Evolutionary conservation across 2,329 filamentous ascomycete genomes (phyloP).

Genomic region (Fusarium multiceps): DNA sequence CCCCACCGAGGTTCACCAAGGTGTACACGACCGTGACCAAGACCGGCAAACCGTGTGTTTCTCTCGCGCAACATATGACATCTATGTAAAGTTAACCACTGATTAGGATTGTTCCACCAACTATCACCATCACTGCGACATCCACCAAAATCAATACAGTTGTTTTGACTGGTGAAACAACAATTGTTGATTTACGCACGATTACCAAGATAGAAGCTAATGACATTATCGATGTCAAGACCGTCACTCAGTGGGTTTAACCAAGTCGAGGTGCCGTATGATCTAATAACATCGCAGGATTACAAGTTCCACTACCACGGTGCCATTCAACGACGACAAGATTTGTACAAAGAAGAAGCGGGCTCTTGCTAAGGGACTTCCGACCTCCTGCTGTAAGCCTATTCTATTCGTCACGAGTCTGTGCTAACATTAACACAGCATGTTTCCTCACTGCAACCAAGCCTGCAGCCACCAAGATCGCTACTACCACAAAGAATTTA

Average conservation of each 20-base stretch:
- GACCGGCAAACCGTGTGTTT: not conserved
- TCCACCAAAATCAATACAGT: not conserved
- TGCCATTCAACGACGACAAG: not conserved
- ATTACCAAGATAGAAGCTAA: not conserved
- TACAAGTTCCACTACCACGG: not conserved
- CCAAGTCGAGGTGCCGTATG: too few species aligned
- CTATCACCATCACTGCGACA: not conserved
- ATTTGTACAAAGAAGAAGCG: not conserved
- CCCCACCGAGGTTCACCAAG: not conserved
- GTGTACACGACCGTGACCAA: not conserved
- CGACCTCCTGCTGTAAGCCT: not conserved
- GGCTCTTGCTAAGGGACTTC: not conserved
- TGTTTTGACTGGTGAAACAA: not conserved
- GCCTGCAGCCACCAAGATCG: not conserved
- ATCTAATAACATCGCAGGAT: not conserved
- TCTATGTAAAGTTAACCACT: not conserved
- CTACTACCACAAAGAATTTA: not conserved
- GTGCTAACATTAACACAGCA: not conserved
- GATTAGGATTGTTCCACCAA: not conserved
- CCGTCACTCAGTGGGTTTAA: not conserved
- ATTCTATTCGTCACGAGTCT: not conserved
- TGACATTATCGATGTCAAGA: not conserved
- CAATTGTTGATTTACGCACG: not conserved
- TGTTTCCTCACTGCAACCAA: not conserved
- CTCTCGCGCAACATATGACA: not conserved